Evolutionary conservation across 305 asterid species (phyloP).

Genomic region (Lippia alba): DNA sequence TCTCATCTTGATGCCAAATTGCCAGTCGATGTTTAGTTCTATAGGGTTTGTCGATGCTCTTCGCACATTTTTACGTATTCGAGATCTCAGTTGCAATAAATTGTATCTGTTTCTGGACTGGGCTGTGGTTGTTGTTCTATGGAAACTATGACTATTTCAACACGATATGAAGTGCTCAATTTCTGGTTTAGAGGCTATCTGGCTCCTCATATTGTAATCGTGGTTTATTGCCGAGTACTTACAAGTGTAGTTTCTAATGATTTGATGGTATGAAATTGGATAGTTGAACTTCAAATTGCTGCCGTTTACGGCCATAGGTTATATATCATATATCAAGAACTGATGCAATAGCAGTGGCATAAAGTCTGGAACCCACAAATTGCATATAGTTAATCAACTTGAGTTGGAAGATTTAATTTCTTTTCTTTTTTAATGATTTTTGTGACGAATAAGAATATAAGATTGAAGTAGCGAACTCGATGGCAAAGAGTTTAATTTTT

Average conservation of each 20-base stretch:
- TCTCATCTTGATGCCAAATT: slow-evolving; percentile 72
- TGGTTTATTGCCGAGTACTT: no score
- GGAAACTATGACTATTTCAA: neutral
- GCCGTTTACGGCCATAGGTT: no score
- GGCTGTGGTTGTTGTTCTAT: neutral
- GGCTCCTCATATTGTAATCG: no score
- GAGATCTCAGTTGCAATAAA: slow-evolving; percentile 2
- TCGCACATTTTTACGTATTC: neutral
- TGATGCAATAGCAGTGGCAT: no score
- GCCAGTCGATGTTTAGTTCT: slow-evolving; percentile 54
- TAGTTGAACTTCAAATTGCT: no score
- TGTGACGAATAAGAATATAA: no score
- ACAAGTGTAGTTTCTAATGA: no score
- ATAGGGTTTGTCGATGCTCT: slow-evolving; percentile 15
- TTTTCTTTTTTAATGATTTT: neutral
- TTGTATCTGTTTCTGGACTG: slow-evolving; percentile 10
- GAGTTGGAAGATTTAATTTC: neutral
- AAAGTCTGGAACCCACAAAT: no score
- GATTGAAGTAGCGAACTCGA: no score
- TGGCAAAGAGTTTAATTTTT: no score
- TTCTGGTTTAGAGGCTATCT: neutral
- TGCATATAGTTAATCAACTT: neutral
- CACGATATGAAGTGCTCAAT: neutral
- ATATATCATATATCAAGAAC: no score
- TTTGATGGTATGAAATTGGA: no score